Conservation (phyloP, 2,329 filamentous ascomycete species). For the Penicillium olsonii region DNA sequence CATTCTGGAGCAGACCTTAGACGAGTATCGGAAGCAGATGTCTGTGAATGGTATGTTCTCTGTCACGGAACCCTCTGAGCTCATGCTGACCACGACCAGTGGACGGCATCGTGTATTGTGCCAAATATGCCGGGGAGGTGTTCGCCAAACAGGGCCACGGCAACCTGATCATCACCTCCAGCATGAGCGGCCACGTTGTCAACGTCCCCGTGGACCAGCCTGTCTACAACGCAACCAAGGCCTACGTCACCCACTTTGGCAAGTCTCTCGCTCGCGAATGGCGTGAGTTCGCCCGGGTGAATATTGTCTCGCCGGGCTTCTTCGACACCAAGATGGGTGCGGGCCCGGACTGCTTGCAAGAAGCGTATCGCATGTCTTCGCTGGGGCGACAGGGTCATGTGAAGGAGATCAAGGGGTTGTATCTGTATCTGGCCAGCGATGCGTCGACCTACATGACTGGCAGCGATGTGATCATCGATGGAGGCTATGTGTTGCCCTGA, state of each 20-base stretch:
- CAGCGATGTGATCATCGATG: slow-evolving; percentile 51
- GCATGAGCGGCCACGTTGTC: slow-evolving; percentile 54
- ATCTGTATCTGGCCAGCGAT: slow-evolving; percentile 50
- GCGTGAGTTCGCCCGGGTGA: slow-evolving; percentile 60
- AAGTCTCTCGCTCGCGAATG: slow-evolving; percentile 59
- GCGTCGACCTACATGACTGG: slow-evolving; percentile 53
- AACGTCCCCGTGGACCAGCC: slow-evolving; percentile 58
- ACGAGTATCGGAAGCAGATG: slow-evolving; percentile 56
- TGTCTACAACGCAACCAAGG: slow-evolving; percentile 60
- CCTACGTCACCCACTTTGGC: slow-evolving; percentile 58
- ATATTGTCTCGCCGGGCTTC: slow-evolving; percentile 57
- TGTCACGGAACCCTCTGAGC: too few relatives aligned
- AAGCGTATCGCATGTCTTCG: slow-evolving; percentile 50
- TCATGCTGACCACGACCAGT: slow-evolving; percentile 29
- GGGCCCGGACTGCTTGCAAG: slow-evolving; percentile 44
- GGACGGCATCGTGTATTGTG: slow-evolving; percentile 50
- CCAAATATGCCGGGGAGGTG: slow-evolving; percentile 48
- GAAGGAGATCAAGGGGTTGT: slow-evolving; percentile 41
- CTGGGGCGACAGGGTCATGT: slow-evolving; percentile 43
- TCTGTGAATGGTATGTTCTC: slow-evolving; percentile 53
- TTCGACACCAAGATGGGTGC: slow-evolving; percentile 60
- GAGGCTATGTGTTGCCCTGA: slow-evolving; percentile 46
- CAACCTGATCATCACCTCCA: slow-evolving; percentile 54
- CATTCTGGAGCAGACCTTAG: slow-evolving; percentile 55
- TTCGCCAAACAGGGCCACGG: slow-evolving; percentile 46